Conservation (phyloP, 2,329 filamentous ascomycete genomes). For the Xylaria multiplex region DNA sequence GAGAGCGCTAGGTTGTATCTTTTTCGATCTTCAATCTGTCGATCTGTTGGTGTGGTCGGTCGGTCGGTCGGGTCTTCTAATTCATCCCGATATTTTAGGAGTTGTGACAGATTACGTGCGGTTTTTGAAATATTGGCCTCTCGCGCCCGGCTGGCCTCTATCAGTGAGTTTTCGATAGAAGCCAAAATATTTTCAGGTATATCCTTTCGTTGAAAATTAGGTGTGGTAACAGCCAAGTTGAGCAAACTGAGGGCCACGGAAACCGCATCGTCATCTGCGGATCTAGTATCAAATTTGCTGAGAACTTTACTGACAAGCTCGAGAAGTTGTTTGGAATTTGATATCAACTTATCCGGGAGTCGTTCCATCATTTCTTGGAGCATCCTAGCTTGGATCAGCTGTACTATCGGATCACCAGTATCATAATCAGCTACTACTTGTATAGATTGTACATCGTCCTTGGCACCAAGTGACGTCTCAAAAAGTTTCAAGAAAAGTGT, state of each 20-base stretch:
- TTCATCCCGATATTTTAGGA: slow-evolving; percentile 66
- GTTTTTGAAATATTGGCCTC: slow-evolving; percentile 60
- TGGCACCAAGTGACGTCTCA: slow-evolving; percentile 64
- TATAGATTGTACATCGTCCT: slow-evolving; percentile 41
- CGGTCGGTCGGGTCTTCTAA: slow-evolving; percentile 58
- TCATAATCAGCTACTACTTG: slow-evolving; percentile 47
- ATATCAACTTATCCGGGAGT: slow-evolving; percentile 71
- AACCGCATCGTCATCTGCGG: slow-evolving; percentile 59
- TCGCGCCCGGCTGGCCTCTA: slow-evolving; percentile 53
- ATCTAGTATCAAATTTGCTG: slow-evolving; percentile 54
- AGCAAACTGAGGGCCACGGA: slow-evolving; percentile 68
- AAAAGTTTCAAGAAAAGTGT: slow-evolving; percentile 70
- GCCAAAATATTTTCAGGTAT: slow-evolving; percentile 55
- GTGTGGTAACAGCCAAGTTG: slow-evolving; percentile 67
- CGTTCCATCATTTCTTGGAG: slow-evolving; percentile 73
- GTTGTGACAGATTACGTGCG: slow-evolving; percentile 64
- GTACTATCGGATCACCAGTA: slow-evolving; percentile 52
- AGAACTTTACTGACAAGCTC: slow-evolving; percentile 72
- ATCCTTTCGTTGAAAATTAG: slow-evolving; percentile 63
- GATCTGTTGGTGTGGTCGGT: slow-evolving; percentile 54
- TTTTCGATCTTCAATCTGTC: slow-evolving; percentile 68
- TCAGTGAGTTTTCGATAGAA: slow-evolving; percentile 61
- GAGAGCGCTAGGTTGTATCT: slow-evolving; percentile 70
- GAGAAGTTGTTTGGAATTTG: slow-evolving; percentile 71
- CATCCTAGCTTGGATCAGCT: slow-evolving; percentile 68